Percentiles rank a stretch among this genome's conserved stretches.
These are phyloP conservation scores for Aspergillus sp. DNA, from an alignment of 2,329 filamentous ascomycete species.

Conservation along the genomic window DNA sequence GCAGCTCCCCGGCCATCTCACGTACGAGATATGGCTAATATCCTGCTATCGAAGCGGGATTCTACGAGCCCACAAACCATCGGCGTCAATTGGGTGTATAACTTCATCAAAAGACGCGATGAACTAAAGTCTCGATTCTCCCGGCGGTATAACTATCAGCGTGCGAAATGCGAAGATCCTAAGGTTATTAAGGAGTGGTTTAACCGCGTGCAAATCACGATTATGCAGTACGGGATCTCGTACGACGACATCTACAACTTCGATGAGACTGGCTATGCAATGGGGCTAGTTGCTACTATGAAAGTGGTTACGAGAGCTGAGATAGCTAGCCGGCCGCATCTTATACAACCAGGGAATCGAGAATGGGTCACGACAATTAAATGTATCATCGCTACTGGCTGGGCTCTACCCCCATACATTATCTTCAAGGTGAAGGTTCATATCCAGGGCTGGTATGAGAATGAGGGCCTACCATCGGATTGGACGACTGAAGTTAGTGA, in stretches of 20 bases:
- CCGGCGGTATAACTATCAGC: constrained; percentile 2
- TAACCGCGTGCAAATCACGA: constrained; percentile 4
- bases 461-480: not conserved
- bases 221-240: constrained; percentile 5
- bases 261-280: constrained; percentile 1
- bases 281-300: constrained; percentile 1
- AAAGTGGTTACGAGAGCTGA: constrained; percentile 6
- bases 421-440: not conserved
- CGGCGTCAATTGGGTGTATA: constrained; percentile 2
- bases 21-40: constrained; percentile 3
- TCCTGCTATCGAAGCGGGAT: constrained; percentile 1
- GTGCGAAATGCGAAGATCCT: constrained; percentile 1
- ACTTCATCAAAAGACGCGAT: constrained; percentile 1
- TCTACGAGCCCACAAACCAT: not conserved
- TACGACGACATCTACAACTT: constrained; percentile 6
- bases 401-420: not conserved
- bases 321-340: not conserved
- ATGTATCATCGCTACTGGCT: constrained; percentile 1
- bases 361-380: constrained; percentile 7
- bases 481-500: constrained; percentile 1
- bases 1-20: not conserved
- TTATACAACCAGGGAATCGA: constrained; percentile 8
- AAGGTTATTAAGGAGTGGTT: constrained; percentile 4
- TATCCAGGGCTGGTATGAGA: constrained; percentile 1
- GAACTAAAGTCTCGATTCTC: constrained; percentile 1